Evolutionary conservation across 1,139 yeast species (phyloP).

Genomic region (Candida gigantensis): DNA sequence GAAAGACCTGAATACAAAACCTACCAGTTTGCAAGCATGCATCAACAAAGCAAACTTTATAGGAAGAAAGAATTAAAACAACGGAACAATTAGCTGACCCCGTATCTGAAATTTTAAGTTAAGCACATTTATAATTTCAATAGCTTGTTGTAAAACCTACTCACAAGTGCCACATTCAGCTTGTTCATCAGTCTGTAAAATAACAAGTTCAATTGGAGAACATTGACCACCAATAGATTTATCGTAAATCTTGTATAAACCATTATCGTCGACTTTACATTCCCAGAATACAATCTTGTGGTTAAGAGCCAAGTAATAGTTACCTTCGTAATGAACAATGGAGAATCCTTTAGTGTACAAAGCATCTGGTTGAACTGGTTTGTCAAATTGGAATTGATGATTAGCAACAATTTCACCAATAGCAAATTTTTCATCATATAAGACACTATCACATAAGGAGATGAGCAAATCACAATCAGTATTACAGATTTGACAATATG

Average conservation of each 20-base stretch:
- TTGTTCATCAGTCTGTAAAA: conserved; percentile 2
- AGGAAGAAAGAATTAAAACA: too few relatives aligned
- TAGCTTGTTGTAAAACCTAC: too few relatives aligned
- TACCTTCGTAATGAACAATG: conserved; percentile 18
- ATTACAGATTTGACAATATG: conserved; percentile 3
- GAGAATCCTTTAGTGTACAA: conserved; percentile 17
- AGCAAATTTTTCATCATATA: conserved; percentile 36
- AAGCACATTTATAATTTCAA: too few relatives aligned
- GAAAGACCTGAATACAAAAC: too few relatives aligned
- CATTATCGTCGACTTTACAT: conserved; percentile 9
- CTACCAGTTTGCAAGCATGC: too few relatives aligned
- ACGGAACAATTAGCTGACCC: too few relatives aligned
- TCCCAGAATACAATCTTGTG: conserved; percentile 11
- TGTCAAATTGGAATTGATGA: conserved; percentile 49
- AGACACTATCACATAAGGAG: conserved; percentile 50
- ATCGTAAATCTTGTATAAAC: conserved; percentile 11
- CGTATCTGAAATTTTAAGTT: too few relatives aligned
- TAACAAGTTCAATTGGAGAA: conserved; percentile 8
- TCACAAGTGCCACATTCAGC: too few relatives aligned
- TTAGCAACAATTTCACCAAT: conserved; percentile 47
- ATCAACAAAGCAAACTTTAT: too few relatives aligned
- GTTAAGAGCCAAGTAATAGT: conserved; percentile 20
- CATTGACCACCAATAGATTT: conserved; percentile 5
- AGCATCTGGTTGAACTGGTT: conserved; percentile 43
- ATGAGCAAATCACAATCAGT: conserved; percentile 19